Conservation (phyloP, 208 protist species). For the Trypanosoma cruzi region DNA sequence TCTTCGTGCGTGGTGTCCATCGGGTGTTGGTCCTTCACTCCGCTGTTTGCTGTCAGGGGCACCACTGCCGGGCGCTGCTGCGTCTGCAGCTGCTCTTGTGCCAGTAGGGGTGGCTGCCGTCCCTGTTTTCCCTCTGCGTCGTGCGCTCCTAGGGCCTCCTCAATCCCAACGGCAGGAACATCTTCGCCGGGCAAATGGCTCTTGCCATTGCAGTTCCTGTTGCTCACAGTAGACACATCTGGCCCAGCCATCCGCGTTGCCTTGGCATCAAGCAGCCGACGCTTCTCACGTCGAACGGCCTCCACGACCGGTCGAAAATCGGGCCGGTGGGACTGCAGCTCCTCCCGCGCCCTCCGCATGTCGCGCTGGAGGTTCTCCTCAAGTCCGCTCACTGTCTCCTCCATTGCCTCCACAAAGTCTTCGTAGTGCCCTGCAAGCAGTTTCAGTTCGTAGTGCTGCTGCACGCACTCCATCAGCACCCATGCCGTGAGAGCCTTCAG, state of each 20-base stretch:
- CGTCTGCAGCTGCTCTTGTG: neutral
- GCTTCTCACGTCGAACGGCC: conserved; percentile 52
- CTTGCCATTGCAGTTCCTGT: neutral
- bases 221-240: neutral
- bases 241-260: neutral
- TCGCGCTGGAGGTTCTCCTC: conserved; percentile 35
- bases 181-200: too few relatives aligned
- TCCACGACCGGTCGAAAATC: conserved; percentile 63
- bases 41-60: neutral
- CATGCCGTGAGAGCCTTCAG: conserved; percentile 71
- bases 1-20: conserved; percentile 84
- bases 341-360: conserved; percentile 38
- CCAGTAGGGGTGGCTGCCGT: neutral
- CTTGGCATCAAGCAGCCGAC: conserved; percentile 29
- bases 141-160: neutral
- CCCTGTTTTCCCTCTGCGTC: neutral
- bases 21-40: conserved; percentile 33
- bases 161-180: neutral
- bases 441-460: conserved; percentile 81
- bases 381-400: conserved; percentile 52
- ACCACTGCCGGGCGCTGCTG: neutral
- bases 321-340: conserved; percentile 47
- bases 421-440: conserved; percentile 71
- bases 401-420: conserved; percentile 67
- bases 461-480: conserved; percentile 75